Evolutionary conservation across 345 rosid genomes (phyloP).

Genomic region (Limnanthes douglasii): DNA sequence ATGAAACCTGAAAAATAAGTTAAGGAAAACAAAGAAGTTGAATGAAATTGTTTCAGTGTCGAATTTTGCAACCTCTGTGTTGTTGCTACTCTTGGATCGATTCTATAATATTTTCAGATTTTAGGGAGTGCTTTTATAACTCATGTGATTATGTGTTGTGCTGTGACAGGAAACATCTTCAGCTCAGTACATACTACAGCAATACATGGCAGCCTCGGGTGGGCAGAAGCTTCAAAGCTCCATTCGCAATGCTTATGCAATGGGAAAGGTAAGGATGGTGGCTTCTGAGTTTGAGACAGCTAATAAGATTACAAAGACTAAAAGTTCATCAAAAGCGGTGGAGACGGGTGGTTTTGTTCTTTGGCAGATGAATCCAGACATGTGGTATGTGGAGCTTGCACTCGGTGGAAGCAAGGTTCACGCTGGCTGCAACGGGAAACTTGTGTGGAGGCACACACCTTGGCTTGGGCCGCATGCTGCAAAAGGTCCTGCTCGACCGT

Average conservation of each 20-base stretch:
- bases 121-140: no score
- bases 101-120: no score
- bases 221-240: constrained; percentile 62
- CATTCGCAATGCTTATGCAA: constrained; percentile 63
- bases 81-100: no score
- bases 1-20: no score
- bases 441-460: constrained; percentile 88
- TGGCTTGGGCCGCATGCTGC: constrained; percentile 81
- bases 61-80: no score
- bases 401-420: constrained; percentile 69
- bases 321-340: constrained; percentile 43
- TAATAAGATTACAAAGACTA: constrained; percentile 36
- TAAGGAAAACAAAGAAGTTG: no score
- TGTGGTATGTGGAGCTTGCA: constrained; percentile 85
- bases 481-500: constrained; percentile 68
- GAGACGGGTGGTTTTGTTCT: constrained; percentile 81
- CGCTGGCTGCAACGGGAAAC: constrained; percentile 74
- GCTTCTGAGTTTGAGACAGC: constrained; percentile 68
- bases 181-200: constrained; percentile 80
- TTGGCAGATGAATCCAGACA: constrained; percentile 87
- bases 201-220: constrained; percentile 78
- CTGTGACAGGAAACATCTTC: constrained; percentile 81
- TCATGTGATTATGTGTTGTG: no score
- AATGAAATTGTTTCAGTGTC: no score
- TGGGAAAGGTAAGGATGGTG: constrained; percentile 73